These are phyloP conservation scores for Fusarium transvaalense DNA, from an alignment of 2,329 filamentous ascomycete genomes.

Conservation along the genomic window DNA sequence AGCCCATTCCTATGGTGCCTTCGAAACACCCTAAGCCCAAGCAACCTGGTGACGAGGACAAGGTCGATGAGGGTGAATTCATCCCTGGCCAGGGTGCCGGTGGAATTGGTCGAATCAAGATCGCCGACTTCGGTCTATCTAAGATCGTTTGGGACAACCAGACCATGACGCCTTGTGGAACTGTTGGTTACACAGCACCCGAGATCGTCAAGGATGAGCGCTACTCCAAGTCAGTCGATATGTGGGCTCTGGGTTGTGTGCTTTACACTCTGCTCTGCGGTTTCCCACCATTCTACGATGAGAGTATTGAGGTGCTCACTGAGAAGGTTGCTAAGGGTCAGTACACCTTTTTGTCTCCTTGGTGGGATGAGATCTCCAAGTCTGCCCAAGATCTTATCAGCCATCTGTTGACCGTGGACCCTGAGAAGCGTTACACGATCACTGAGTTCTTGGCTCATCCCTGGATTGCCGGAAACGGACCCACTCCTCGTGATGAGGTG, in stretches of 20 bases:
- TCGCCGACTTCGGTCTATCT: slow-evolving; percentile 96
- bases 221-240: slow-evolving; percentile 98
- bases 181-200: slow-evolving; percentile 96
- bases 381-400: slow-evolving; percentile 93
- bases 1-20: slow-evolving; percentile 84
- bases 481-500: slow-evolving; percentile 70
- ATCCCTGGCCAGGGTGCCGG: slow-evolving; percentile 83
- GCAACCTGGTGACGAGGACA: slow-evolving; percentile 93
- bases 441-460: slow-evolving; percentile 93
- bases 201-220: slow-evolving; percentile 99
- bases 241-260: slow-evolving; percentile 98
- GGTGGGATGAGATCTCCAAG: slow-evolving; percentile 99
- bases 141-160: slow-evolving; percentile 99
- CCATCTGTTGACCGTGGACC: slow-evolving; percentile 93
- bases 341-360: slow-evolving; percentile 97
- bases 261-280: slow-evolving; percentile 96
- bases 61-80: slow-evolving; percentile 96
- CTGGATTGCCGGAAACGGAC: slow-evolving; percentile 81
- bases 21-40: slow-evolving; percentile 84
- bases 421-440: slow-evolving; percentile 94
- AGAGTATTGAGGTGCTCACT: slow-evolving; percentile 95
- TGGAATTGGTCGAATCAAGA: slow-evolving; percentile 95
- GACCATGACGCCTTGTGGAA: slow-evolving; percentile 99
- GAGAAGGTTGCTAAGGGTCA: slow-evolving; percentile 98
- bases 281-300: slow-evolving; percentile 98